These are phyloP conservation scores for Apiospora arundinis DNA, from an alignment of 2,329 filamentous ascomycete genomes.

Conservation along the genomic window DNA sequence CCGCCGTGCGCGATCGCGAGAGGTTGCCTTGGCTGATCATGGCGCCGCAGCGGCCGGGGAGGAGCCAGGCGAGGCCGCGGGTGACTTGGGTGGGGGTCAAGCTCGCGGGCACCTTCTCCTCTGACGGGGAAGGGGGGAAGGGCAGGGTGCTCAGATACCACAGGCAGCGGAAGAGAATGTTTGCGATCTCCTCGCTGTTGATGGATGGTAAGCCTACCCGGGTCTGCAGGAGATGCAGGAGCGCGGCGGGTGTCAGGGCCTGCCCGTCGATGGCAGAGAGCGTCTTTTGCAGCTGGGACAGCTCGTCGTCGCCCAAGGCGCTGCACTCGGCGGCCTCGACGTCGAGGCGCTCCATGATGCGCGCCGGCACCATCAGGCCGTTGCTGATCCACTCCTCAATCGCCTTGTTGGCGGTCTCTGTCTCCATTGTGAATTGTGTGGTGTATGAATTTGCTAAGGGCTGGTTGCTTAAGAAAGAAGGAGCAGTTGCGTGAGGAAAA, in stretches of 20 bases:
- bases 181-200: neutral
- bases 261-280: neutral
- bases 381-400: conserved; percentile 17
- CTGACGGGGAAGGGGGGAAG: conserved; percentile 20
- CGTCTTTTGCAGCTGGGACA: neutral
- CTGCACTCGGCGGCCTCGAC: neutral
- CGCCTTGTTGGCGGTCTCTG: conserved; percentile 18
- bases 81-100: conserved; percentile 7
- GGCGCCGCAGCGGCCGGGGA: conserved; percentile 25
- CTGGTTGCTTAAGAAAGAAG: too few relatives aligned
- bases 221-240: conserved; percentile 26
- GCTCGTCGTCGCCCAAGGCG: neutral
- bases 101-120: neutral
- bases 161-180: conserved; percentile 27
- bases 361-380: conserved; percentile 20
- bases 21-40: conserved; percentile 25
- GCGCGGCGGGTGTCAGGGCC: neutral
- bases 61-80: conserved; percentile 27
- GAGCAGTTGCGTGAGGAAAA: too few relatives aligned
- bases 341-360: conserved; percentile 23
- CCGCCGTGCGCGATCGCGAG: conserved; percentile 26
- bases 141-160: conserved; percentile 29
- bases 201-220: conserved; percentile 19
- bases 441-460: neutral
- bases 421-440: conserved; percentile 11